phyloP scores from a whole-genome alignment of 225 moss, liverwort and hornwort species.

The Physcomitrellopsis africana region DNA sequence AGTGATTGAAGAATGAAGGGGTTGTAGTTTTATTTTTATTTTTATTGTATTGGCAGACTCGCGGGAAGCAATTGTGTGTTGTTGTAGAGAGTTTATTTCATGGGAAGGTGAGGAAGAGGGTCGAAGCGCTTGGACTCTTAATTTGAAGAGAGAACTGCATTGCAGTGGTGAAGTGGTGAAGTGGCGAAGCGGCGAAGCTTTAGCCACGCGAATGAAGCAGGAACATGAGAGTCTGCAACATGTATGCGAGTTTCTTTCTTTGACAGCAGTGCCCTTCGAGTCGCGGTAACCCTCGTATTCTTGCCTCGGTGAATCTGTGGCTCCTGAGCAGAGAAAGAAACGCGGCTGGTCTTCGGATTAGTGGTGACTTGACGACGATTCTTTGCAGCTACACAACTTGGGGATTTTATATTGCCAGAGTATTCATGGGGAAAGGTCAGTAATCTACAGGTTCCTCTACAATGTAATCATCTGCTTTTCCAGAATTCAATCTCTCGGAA shows the following conservation, averaged over 20 bases:
- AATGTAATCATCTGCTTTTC: neutral
- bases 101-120: no score
- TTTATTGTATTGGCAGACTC: neutral
- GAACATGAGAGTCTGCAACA: conserved; percentile 18
- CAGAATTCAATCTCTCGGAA: neutral
- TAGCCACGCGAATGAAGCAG: neutral
- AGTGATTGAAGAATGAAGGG: neutral
- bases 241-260: neutral
- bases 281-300: neutral
- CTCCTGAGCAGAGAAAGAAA: conserved; percentile 21
- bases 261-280: neutral
- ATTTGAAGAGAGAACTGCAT: neutral
- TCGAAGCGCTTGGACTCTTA: neutral
- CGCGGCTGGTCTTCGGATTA: conserved; percentile 1
- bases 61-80: neutral
- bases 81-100: neutral
- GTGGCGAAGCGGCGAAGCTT: neutral
- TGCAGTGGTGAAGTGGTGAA: neutral
- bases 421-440: conserved; percentile 46
- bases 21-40: neutral
- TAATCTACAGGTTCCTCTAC: neutral
- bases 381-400: neutral
- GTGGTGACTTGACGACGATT: conserved; percentile 9
- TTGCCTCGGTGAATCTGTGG: conserved; percentile 24
- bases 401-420: neutral